A percentile compares a stretch with the other conserved stretches of the same genome.
Evolutionary conservation across 139 green algal species (phyloP).

Genomic region (Nannochloris sp.): DNA sequence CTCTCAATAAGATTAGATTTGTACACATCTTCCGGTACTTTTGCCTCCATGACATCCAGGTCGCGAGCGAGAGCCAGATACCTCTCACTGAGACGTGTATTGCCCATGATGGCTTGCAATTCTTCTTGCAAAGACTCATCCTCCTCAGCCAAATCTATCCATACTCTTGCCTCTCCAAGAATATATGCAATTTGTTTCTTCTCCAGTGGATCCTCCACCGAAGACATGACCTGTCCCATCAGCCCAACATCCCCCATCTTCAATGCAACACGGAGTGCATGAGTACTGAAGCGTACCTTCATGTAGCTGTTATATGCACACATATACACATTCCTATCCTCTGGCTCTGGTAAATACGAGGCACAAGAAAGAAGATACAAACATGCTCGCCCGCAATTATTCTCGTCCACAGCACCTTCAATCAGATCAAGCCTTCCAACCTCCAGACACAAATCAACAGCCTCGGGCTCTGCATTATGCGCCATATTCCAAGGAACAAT

Average conservation of each 20-base stretch:
- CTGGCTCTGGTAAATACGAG: slow-evolving; percentile 87
- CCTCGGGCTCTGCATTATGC: slow-evolving; percentile 97
- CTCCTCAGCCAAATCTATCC: slow-evolving; percentile 70
- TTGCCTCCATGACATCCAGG: slow-evolving; percentile 96
- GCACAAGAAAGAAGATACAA: slow-evolving; percentile 86
- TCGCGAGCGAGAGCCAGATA: slow-evolving; percentile 89
- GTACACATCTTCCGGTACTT: slow-evolving; percentile 90
- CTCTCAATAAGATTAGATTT: slow-evolving; percentile 90
- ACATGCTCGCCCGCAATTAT: slow-evolving; percentile 71
- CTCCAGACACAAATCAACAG: slow-evolving; percentile 97
- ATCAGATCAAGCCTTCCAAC: slow-evolving; percentile 79
- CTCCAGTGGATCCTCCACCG: slow-evolving; percentile 34
- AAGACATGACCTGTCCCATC: slow-evolving; percentile 17
- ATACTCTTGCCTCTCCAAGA: slow-evolving; percentile 61
- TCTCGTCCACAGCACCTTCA: slow-evolving; percentile 65
- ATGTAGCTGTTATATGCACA: slow-evolving; percentile 75
- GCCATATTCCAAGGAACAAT: slow-evolving; percentile 97
- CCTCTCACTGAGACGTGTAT: slow-evolving; percentile 71
- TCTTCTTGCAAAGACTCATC: slow-evolving; percentile 55
- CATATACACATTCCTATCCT: slow-evolving; percentile 75
- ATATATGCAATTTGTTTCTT: slow-evolving; percentile 87
- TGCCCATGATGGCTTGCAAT: slow-evolving; percentile 37
- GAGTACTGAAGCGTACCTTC: slow-evolving; percentile 49
- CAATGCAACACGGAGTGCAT: slow-evolving; percentile 75
- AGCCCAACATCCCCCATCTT: slow-evolving; percentile 22